Base-by-base conservation (phyloP, 2,329 filamentous ascomycete species). In the Xylaria digitata region DNA sequence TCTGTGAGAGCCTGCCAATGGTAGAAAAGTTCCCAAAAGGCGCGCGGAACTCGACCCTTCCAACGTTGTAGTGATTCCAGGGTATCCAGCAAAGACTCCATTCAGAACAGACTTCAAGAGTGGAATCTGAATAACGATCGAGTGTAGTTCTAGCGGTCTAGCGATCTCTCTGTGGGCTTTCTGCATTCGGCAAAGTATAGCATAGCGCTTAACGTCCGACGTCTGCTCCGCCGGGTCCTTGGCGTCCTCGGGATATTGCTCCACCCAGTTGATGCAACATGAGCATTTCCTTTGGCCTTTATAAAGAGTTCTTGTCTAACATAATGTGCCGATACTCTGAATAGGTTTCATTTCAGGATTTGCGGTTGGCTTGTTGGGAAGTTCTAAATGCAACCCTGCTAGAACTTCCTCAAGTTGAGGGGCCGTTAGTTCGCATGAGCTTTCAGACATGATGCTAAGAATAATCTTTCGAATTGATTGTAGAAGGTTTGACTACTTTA, bases 211-310 rank as follows among this genome's bases (percentile, higher is more conserved):
- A 3, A 9, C 19, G 5, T 57, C 43, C 1, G 3, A 7, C 6
- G 2, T 5, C 2, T 34, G 19, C 8, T 32, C 42, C 19, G 23
- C 6, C 3, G 53, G 4, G 1, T 30, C 19, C 42, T 23, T 21
- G 34, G 34, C 11, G 5, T 7, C 3, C 7, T 9, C 3, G 17
- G 42, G 42, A 37, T 57, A 57, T 15, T 30, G 17, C 21, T 34
- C 40, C 3, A 57, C 54, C 54, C 54, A 57, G 43, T 57, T 57
- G 5, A 32, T 46, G 40, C 54, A 57, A 30, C 54, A 57, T 6
- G 2, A 1, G 11, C 54, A 57, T 34, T 48, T 57, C 3, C 15
- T 34, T 15, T 23, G 54, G 7, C 54, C 54, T n/a, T 57, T 42
- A 13, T 57, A 57, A 8, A 55, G 34, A 4, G 7, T 43, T 34